These are phyloP conservation scores for Lyophyllum atratum DNA, from an alignment of 768 basidiomycete species.

Conservation along the genomic window DNA sequence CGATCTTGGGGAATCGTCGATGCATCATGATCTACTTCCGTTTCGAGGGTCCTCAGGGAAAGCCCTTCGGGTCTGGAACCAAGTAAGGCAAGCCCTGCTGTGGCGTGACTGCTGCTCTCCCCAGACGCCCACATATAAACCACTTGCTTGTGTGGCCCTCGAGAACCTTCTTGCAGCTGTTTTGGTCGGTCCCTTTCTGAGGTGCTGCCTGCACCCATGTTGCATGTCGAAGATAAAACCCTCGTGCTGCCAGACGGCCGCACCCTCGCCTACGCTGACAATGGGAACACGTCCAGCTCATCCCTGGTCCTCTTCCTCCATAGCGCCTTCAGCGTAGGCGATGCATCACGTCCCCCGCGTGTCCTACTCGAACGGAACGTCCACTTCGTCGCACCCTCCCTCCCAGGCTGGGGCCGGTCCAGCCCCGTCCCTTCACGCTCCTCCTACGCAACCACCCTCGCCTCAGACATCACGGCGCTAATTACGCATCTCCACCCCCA, in stretches of 20 bases:
- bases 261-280: slow-evolving; percentile 54
- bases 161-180: not conserved
- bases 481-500: slow-evolving; percentile 53
- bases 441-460: slow-evolving; percentile 43
- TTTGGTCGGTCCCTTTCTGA: not conserved
- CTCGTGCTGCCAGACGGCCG: slow-evolving; percentile 44
- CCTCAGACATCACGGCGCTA: slow-evolving; percentile 45
- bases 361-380: slow-evolving; percentile 39
- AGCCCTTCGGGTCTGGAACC: slow-evolving; percentile 2
- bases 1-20: not conserved
- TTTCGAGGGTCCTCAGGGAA: slow-evolving; percentile 10
- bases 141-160: not conserved
- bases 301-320: slow-evolving; percentile 56
- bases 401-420: slow-evolving; percentile 61
- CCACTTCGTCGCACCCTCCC: slow-evolving; percentile 52
- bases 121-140: not conserved
- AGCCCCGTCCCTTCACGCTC: slow-evolving; percentile 36
- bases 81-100: slow-evolving; percentile 1
- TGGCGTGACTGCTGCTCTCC: slow-evolving; percentile 11
- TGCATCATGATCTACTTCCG: slow-evolving; percentile 8
- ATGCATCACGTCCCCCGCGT: slow-evolving; percentile 34
- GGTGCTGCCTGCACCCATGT: slow-evolving; percentile 19
- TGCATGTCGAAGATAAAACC: slow-evolving; percentile 37
- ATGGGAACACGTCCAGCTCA: slow-evolving; percentile 49
- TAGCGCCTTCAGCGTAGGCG: slow-evolving; percentile 55